Evolutionary conservation across 2,329 filamentous ascomycete species (phyloP), one percentile per base, ranked within the genome.

Genomic region (Alternaria conjuncta): DNA sequence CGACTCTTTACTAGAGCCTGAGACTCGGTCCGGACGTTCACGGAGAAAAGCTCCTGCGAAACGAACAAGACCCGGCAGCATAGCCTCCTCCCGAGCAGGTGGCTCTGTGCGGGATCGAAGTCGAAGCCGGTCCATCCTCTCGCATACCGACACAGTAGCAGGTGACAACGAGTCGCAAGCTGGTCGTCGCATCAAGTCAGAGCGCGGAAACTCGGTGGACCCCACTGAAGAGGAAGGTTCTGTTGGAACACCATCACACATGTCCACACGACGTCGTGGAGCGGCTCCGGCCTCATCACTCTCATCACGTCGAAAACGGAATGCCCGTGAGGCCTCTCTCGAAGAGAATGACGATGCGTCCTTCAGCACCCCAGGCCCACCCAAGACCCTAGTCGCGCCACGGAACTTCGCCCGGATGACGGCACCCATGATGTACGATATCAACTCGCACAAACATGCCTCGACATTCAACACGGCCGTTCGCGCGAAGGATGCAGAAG

Each of bases 371-470:
- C 74, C 75, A 25, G 72, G 71, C 6, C 67, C 71, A 2, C 69
- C 70, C 5, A 71, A 66, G 30, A 73, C 75, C 46, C 78, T 86
- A 15, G 70, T 82, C 10, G 84, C 82, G 7, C 81, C 80, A 8
- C 82, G 84, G 20, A 84, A 86, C 64, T 86, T 86, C 65, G 77
- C 78, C 26, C 82, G 82, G 56, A 83, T 83, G 66, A 82, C 81
- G 11, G 73, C 79, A 13, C 80, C 84, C 2, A 80, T 86, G 55
- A 84, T 86, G 79, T 82, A 85, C 65, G 84, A 85, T 61, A 84
- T 86, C 57, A 73, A 75, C 5, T 82, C 82, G 13, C 84, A 86
- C 75, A 86, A 85, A 69, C 82, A 86, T 63, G 85, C 83, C 11
- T 81, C 82, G 0, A 81, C 83, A n/a, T 86, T 86, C 71, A 80